These are phyloP conservation scores for Pezicula radicicola DNA, from an alignment of 2,329 filamentous ascomycete species.

Conservation along the genomic window DNA sequence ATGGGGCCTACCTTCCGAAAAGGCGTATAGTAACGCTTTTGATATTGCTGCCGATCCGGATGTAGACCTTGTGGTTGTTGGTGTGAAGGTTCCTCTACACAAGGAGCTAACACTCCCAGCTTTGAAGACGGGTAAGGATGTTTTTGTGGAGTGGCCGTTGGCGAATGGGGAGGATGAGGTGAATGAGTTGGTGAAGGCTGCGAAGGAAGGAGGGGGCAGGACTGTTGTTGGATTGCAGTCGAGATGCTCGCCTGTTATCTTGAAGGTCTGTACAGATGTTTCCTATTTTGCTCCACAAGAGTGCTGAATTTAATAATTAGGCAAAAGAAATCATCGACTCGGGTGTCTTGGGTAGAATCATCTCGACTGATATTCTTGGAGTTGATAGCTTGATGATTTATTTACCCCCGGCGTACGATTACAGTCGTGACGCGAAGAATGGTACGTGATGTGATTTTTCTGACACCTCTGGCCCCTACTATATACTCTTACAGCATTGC, in stretches of 20 bases:
- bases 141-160: conserved; percentile 47
- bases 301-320: background rate
- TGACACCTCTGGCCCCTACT: background rate
- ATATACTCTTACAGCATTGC: too few relatives aligned
- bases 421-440: background rate
- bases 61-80: conserved; percentile 44
- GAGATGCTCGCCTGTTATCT: background rate
- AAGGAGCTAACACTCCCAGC: conserved; percentile 36
- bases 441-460: background rate
- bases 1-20: conserved; percentile 10
- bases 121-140: conserved; percentile 40
- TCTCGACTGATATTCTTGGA: background rate
- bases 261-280: background rate
- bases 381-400: background rate
- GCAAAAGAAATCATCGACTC: background rate
- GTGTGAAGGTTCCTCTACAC: conserved; percentile 41
- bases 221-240: conserved; percentile 46
- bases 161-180: conserved; percentile 36
- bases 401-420: background rate
- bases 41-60: conserved; percentile 40
- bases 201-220: conserved; percentile 34
- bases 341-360: background rate
- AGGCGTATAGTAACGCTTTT: conserved; percentile 37
- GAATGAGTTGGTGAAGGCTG: conserved; percentile 37
- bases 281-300: background rate